Base-by-base conservation (phyloP, 306 rosid genomes). In the Canavalia gladiata region DNA sequence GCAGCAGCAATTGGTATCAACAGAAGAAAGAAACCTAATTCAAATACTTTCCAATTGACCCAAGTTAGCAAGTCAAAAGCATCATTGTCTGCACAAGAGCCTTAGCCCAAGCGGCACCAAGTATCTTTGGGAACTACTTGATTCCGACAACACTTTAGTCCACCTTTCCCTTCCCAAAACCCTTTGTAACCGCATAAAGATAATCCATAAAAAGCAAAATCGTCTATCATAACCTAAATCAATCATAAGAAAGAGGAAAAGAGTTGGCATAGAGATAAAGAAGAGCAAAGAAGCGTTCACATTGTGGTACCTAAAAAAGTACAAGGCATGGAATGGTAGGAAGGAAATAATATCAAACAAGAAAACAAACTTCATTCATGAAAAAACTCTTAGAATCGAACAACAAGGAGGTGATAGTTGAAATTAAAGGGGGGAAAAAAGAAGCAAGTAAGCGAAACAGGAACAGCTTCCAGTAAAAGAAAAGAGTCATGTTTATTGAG, bases 301-400 rank as follows among this genome's bases (percentile, higher is more conserved):
- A 79, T 13, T 52, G 50, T 30, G 37, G 29, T 67, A 49, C 31
- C 35, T 25, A 8, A 55, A 58, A 68, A 34, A 0, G 8, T 1
- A 29, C 28, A 18, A 39, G 45, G 46, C 78, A 49, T 50, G 68
- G 35, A 56, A 37, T 46, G 50, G n/a, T 69, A 45, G 7, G 39
- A 28, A 25, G 25, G 25, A 59, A 49, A 59, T 29, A 70, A 37
- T 7, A 47, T 71, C 42, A 0, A 63, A 62, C 62, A 34, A 43
- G 5, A 43, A 6, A 43, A 43, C 1, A 6, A 43, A 39, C 65
- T 75, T 37, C 3, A 75, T 31, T 51, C 37, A 39, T 8, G 49
- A 73, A 81, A 8, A 49, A 8, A 54, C 43, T 29, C 37, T 13
- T 33, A 76, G 52, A 47, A 81, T 70, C 54, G n/a, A 60, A 73